These are phyloP conservation scores for Aspergillus sp. DNA, from an alignment of 2,329 filamentous ascomycete genomes.

Conservation along the genomic window DNA sequence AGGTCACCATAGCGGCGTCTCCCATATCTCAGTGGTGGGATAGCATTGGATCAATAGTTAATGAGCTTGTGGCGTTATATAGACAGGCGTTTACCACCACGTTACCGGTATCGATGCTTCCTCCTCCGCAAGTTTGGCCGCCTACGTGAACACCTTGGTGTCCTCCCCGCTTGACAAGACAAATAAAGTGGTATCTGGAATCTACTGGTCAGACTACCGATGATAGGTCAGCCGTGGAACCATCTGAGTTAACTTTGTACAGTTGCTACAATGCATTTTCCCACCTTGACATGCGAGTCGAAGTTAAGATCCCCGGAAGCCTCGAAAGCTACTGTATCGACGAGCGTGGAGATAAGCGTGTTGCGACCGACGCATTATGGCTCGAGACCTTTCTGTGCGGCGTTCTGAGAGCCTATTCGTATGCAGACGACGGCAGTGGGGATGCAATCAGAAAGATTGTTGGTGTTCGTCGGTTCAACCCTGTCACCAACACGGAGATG, in stretches of 20 bases:
- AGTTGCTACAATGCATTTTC: slow-evolving; percentile 99
- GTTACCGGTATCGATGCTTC: slow-evolving; percentile 96
- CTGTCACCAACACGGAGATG: slow-evolving; percentile 95
- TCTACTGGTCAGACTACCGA: slow-evolving; percentile 72
- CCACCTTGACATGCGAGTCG: slow-evolving; percentile 94
- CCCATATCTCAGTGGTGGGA: background rate
- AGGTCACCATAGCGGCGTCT: slow-evolving; percentile 15
- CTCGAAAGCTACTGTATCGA: slow-evolving; percentile 98
- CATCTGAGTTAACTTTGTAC: slow-evolving; percentile 18
- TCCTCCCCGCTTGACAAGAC: slow-evolving; percentile 82
- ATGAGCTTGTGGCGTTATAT: slow-evolving; percentile 12
- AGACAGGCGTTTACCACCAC: slow-evolving; percentile 96
- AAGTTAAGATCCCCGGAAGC: slow-evolving; percentile 93
- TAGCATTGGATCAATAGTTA: background rate
- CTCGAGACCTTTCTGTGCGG: slow-evolving; percentile 96
- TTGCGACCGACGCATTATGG: slow-evolving; percentile 92
- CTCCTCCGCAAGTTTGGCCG: slow-evolving; percentile 91
- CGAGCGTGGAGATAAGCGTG: slow-evolving; percentile 90
- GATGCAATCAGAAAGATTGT: slow-evolving; percentile 96
- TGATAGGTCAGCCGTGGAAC: background rate
- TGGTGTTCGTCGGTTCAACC: slow-evolving; percentile 95
- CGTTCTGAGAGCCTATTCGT: slow-evolving; percentile 90
- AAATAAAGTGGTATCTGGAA: slow-evolving; percentile 86
- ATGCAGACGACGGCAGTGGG: slow-evolving; percentile 91
- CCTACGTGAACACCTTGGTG: slow-evolving; percentile 97